Evolutionary conservation across 345 rosid species (phyloP).

Genomic region (Ceriops tagal): DNA sequence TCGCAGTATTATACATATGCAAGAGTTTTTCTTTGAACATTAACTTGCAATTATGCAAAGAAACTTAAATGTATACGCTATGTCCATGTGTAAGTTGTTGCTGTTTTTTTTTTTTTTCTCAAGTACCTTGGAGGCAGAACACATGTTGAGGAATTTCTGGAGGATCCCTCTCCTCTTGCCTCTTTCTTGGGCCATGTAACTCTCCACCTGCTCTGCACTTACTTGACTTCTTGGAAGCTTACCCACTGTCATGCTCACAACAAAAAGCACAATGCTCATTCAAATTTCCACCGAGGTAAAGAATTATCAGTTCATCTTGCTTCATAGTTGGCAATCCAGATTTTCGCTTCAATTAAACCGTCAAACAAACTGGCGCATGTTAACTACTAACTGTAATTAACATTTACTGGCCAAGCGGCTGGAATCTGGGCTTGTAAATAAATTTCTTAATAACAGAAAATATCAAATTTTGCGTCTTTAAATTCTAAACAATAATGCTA

Average conservation of each 20-base stretch:
- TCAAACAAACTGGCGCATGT: no score
- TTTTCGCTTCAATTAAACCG: no score
- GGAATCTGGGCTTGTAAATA: no score
- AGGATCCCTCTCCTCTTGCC: slow-evolving; percentile 56
- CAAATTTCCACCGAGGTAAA: not conserved
- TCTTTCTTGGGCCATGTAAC: slow-evolving; percentile 54
- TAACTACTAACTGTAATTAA: no score
- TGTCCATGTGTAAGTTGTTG: not conserved
- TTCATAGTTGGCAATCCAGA: no score
- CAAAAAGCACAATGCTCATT: not conserved
- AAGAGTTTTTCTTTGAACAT: not conserved
- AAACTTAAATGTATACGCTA: not conserved
- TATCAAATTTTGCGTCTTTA: no score
- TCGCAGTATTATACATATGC: not conserved
- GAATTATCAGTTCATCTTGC: not conserved
- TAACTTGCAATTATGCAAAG: no score
- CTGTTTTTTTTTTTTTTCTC: not conserved
- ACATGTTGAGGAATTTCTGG: slow-evolving; percentile 43
- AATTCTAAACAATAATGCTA: no score
- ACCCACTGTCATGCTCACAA: slow-evolving; percentile 48
- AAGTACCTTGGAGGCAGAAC: slow-evolving; percentile 54
- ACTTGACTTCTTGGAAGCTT: slow-evolving; percentile 56
- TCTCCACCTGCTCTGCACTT: slow-evolving; percentile 54
- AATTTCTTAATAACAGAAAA: no score
- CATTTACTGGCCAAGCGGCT: no score